Conservation (phyloP, 2,329 filamentous ascomycete genomes). For the Bimuria novae-zelandiae region DNA sequence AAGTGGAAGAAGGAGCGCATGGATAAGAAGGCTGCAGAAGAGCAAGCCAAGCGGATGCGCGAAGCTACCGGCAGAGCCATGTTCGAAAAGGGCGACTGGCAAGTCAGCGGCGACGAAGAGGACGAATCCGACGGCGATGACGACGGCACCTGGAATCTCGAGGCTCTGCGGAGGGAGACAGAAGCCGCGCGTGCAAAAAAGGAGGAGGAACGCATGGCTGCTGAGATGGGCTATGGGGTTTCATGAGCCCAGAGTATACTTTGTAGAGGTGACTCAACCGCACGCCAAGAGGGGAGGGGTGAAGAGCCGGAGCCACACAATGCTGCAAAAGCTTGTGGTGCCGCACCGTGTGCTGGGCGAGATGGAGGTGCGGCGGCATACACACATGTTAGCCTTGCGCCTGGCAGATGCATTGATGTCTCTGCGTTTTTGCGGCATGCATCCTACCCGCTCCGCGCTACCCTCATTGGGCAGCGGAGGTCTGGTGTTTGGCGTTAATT, state of each 20-base stretch:
- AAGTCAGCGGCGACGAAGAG: constrained; percentile 59
- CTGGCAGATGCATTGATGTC: background rate
- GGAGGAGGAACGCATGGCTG: constrained; percentile 71
- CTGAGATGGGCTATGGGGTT: constrained; percentile 21
- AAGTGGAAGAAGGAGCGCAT: constrained; percentile 97
- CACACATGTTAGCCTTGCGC: background rate
- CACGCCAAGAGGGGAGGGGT: constrained; percentile 1
- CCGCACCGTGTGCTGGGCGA: constrained; percentile 11
- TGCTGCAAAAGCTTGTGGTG: constrained; percentile 42
- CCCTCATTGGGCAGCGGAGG: constrained; percentile 4
- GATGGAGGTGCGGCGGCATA: background rate
- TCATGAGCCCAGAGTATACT: constrained; percentile 18
- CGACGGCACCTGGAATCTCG: constrained; percentile 74
- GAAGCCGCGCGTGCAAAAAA: constrained; percentile 73
- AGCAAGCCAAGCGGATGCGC: constrained; percentile 86
- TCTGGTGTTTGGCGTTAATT: constrained; percentile 6
- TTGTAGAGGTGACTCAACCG: background rate
- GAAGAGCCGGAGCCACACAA: constrained; percentile 27
- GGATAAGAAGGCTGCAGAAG: constrained; percentile 94
- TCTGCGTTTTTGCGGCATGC: constrained; percentile 3
- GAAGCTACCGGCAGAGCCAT: constrained; percentile 93
- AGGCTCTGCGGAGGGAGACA: constrained; percentile 82
- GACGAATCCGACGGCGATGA: constrained; percentile 61
- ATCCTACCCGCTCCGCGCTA: constrained; percentile 4
- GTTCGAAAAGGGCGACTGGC: constrained; percentile 93